Evolutionary conservation across 139 green algal species (phyloP).

Genomic region (Chlamydomonas sp.): DNA sequence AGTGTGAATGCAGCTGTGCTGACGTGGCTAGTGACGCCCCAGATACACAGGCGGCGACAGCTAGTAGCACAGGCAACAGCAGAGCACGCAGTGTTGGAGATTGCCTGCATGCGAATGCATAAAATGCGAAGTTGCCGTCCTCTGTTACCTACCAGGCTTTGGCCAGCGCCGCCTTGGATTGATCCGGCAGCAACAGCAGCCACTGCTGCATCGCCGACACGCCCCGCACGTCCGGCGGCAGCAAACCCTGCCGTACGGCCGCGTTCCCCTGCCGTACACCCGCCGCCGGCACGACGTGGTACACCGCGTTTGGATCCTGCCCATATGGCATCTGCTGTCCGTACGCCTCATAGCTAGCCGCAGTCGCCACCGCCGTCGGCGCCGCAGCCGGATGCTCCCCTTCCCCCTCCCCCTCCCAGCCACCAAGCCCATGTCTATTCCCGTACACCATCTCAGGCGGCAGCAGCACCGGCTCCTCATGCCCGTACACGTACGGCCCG

Average conservation of each 20-base stretch:
- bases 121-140: background rate
- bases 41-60: background rate
- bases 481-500: too few relatives aligned
- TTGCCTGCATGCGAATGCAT: background rate
- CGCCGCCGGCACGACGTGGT: background rate
- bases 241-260: background rate
- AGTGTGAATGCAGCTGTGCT: too few relatives aligned
- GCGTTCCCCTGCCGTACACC: background rate
- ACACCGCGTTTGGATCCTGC: background rate
- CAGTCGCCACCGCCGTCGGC: background rate
- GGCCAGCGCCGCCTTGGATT: background rate
- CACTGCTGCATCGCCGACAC: constrained; percentile 22
- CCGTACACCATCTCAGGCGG: too few relatives aligned
- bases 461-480: too few relatives aligned
- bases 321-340: background rate
- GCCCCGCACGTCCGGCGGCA: background rate
- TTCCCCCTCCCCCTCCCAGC: too few relatives aligned
- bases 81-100: background rate
- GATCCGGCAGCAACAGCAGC: constrained; percentile 26
- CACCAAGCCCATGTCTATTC: too few relatives aligned
- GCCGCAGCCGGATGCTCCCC: too few relatives aligned
- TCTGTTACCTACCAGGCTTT: constrained; percentile 4
- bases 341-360: background rate
- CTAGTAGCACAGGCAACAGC: background rate
- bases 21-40: too few relatives aligned